phyloP scores from a whole-genome alignment of 306 rosid species.

The Rosa chinensis region DNA sequence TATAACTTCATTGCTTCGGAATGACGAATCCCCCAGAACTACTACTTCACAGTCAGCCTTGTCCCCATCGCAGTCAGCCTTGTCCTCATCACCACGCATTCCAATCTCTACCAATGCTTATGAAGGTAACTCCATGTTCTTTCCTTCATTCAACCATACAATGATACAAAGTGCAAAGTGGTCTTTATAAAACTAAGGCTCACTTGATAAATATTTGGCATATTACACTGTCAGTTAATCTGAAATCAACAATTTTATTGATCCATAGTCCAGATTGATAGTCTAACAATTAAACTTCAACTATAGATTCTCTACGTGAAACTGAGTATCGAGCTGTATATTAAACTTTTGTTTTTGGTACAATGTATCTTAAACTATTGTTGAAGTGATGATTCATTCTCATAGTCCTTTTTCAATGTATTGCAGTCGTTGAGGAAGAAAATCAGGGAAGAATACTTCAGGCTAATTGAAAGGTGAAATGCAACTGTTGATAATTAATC shows the following conservation, averaged over 20 bases:
- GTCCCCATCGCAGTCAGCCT: conserved; percentile 12
- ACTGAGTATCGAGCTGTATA: background rate
- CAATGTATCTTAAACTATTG: background rate
- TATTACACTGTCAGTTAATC: conserved; percentile 6
- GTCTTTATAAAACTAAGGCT: background rate
- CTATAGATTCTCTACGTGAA: background rate
- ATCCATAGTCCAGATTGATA: background rate
- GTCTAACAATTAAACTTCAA: background rate
- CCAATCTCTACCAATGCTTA: conserved; percentile 44
- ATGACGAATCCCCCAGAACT: conserved; percentile 35
- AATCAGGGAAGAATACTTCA: conserved; percentile 69
- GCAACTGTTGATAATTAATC: background rate
- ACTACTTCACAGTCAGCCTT: conserved; percentile 21
- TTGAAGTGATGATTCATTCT: conserved; percentile 2
- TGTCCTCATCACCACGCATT: conserved; percentile 30
- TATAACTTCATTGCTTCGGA: conserved; percentile 65
- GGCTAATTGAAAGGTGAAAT: conserved; percentile 48
- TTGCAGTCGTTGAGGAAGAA: conserved; percentile 67
- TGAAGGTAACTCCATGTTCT: conserved; percentile 42
- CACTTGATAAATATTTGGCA: background rate
- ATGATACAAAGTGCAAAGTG: background rate
- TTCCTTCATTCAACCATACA: conserved; percentile 6
- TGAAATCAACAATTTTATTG: background rate
- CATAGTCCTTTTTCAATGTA: conserved; percentile 21
- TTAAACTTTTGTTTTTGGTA: background rate